These are phyloP conservation scores for Suzukiozyma palmioleophila DNA, from an alignment of 1,139 yeast species.

Conservation along the genomic window DNA sequence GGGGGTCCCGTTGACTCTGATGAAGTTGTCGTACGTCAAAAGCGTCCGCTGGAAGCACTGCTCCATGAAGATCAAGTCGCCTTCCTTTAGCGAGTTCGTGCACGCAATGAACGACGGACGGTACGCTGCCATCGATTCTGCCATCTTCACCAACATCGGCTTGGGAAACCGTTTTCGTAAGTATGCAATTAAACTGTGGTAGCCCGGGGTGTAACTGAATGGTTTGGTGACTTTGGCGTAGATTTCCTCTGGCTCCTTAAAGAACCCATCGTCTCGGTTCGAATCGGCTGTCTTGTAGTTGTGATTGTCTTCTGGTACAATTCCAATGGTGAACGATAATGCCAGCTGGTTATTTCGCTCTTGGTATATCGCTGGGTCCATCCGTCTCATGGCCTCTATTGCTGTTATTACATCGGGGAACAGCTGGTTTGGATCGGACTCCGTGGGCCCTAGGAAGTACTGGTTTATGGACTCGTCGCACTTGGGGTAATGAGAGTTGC, in stretches of 20 bases:
- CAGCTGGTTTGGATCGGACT: conserved; percentile 26
- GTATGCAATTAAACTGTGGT: conserved; percentile 75
- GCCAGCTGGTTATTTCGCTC: conserved; percentile 41
- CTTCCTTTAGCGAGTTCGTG: conserved; percentile 81
- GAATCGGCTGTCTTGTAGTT: conserved; percentile 20
- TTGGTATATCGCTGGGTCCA: conserved; percentile 38
- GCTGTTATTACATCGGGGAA: conserved; percentile 56
- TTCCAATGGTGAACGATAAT: conserved; percentile 53
- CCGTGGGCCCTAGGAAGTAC: conserved; percentile 51
- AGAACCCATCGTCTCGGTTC: conserved; percentile 19
- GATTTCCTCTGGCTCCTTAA: conserved; percentile 72
- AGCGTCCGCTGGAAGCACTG: conserved; percentile 92
- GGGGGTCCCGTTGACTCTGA: conserved; percentile 85
- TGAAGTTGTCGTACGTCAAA: conserved; percentile 81
- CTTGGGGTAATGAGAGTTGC: conserved; percentile 13
- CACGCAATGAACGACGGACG: conserved; percentile 92
- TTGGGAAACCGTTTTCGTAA: conserved; percentile 67
- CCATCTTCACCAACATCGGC: conserved; percentile 72
- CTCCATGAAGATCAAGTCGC: conserved; percentile 91
- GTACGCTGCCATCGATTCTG: conserved; percentile 83
- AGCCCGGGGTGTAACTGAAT: conserved; percentile 86
- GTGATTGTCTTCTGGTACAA: conserved; percentile 35
- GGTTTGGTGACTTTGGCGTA: conserved; percentile 73
- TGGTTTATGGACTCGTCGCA: conserved; percentile 55
- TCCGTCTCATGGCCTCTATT: conserved; percentile 38